Conservation (phyloP, 306 rosid genomes). For the Mimosa bimucronata region DNA sequence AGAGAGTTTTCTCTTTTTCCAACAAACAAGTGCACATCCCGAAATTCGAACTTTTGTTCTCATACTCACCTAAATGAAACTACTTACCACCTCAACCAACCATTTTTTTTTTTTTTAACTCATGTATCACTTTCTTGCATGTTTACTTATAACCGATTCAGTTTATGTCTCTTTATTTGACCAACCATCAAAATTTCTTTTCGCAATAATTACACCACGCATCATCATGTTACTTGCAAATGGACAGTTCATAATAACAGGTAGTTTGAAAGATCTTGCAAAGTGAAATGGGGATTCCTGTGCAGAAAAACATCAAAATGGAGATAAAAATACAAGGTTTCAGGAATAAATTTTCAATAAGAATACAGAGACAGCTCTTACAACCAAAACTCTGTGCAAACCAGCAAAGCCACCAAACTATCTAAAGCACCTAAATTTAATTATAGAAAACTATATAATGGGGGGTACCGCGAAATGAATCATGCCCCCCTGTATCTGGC, state of each 20-base stretch:
- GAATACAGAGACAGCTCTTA: conserved; percentile 33
- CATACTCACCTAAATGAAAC: no score
- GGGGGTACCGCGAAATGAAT: conserved; percentile 42
- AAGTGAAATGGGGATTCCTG: neutral
- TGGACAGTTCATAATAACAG: neutral
- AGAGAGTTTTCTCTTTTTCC: no score
- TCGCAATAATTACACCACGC: neutral
- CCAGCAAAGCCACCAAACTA: conserved; percentile 35
- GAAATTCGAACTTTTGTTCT: no score
- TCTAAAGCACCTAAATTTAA: conserved; percentile 35
- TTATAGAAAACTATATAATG: conserved; percentile 1
- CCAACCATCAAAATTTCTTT: neutral
- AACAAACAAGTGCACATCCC: no score
- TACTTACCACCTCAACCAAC: neutral
- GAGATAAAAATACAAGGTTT: conserved; percentile 17
- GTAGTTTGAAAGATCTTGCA: conserved; percentile 9
- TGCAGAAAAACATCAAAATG: conserved; percentile 19
- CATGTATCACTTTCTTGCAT: neutral
- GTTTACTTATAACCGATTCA: neutral
- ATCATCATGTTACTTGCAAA: neutral
- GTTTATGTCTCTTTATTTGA: neutral
- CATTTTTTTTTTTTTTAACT: no score
- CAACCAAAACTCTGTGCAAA: conserved; percentile 46
- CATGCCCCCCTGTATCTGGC: conserved; percentile 34
- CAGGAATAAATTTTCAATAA: neutral